These are phyloP conservation scores for Suillus ampliporus DNA, from an alignment of 768 basidiomycete species.

Conservation along the genomic window DNA sequence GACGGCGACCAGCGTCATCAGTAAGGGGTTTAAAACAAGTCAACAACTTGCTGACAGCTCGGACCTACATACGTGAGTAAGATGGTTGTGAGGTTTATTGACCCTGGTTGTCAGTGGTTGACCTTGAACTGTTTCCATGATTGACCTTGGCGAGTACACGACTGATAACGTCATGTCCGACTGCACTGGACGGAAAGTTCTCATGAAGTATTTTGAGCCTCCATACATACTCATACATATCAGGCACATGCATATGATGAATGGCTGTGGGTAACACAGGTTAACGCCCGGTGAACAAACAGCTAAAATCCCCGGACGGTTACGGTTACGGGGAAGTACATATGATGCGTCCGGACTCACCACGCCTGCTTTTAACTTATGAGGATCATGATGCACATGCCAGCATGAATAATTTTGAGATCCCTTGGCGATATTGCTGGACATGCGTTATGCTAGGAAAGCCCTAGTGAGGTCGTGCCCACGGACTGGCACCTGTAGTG, in stretches of 20 bases:
- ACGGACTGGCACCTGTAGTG: background rate
- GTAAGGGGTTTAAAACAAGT: background rate
- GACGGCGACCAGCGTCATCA: background rate
- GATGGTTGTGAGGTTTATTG: background rate
- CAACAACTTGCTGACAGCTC: background rate
- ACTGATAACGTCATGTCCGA: background rate
- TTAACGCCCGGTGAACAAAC: background rate
- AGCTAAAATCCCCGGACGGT: background rate
- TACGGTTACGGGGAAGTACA: background rate
- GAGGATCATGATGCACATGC: background rate
- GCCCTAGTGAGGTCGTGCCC: too few relatives aligned
- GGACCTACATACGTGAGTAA: background rate
- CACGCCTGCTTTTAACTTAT: too few relatives aligned
- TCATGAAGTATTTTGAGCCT: slow-evolving; percentile 3
- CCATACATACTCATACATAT: background rate
- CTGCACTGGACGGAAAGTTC: background rate
- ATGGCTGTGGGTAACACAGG: background rate
- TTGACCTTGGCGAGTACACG: background rate
- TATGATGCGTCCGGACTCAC: background rate
- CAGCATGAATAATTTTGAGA: background rate
- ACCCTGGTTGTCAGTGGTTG: background rate
- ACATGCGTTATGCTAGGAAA: background rate
- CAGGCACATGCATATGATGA: background rate
- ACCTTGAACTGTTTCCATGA: background rate
- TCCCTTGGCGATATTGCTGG: background rate